Evolutionary conservation across 1,284 basidiomycete genomes (phyloP), one percentile per base, ranked within the genome.

Genomic region (Sanguinoderma infundibulare): DNA sequence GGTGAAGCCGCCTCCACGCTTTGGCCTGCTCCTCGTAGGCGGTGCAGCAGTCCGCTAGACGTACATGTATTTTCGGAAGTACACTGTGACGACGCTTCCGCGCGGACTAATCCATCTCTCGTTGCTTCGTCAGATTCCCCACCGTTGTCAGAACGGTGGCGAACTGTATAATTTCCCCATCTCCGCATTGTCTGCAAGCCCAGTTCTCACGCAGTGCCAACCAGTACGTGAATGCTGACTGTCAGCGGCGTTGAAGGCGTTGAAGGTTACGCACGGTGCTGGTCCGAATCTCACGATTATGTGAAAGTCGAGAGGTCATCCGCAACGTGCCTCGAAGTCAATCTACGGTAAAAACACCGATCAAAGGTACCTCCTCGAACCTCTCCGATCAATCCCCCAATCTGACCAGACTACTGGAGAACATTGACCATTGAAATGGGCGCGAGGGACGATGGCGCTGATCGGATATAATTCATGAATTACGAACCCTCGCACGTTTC

Each of bases 1-100:
- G 35, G 78, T 78, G 17, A 81, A 81, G 55, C 77, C 80, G n/a
- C 75, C 77, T 6, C 72, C 77, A n/a, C 73, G 81, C 38, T 80
- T 82, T 61, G 79, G 79, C 5, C 68, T 81, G 58, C 69, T 82
- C 14, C 74, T 79, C 54, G 75, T 81, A 53, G 76, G 74, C 15
- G 72, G 65, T 59, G 67, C 72, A 10, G 52, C 66, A 30, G 42
- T 68, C 53, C 68, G 69, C 52, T 77, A 59, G 72, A 70, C 63
- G 50, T 65, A 59, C 53, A 51, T 62, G 51, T 58, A 47, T 34
- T 34, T 17, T 24, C 59, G 39, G 20, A 61, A 49, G 49, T 57
- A 55, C 22, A 28, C 57, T 30, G 20, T 15, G 26, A 42, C 39
- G 20, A 51, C 40, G 30, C 42, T 50, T 50, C 24, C 49, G 56